Evolutionary conservation across 2,329 filamentous ascomycete genomes (phyloP), one percentile per base, ranked within the genome.

Genomic region (Fonsecaea pedrosoi): DNA sequence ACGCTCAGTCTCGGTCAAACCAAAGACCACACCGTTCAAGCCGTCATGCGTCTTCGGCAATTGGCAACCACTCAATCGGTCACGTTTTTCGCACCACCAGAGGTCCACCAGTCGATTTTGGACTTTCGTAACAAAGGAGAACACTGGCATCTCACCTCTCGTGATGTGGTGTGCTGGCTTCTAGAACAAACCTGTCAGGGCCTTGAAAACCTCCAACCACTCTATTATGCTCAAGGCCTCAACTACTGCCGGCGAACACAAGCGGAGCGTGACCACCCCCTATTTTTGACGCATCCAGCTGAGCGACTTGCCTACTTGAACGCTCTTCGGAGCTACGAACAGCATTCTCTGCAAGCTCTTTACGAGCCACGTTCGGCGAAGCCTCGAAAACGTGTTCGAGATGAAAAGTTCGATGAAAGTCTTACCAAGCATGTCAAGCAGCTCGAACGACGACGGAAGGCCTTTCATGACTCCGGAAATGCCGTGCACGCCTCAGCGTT

Each of bases 1-100:
- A 93, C 89, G 0, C 74, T 94, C 0, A 90, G 90, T 0, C 81
- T 87, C 0, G 79, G 81, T 3, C 70, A 92, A 1, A 89, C 86
- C 0, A 93, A 93, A 67, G 91, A 94, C 66, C 79, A 84, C 13
- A 74, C 92, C 0, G 86, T 89, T 0, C 90, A 93, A 83, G 89
- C 88, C 0, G 90, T 88, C 64, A 91, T 90, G 87, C 77, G 90
- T 21, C 87, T 92, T 84, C 77, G 90, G 8, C 85, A 88, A 65
- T 81, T 93, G 0, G 90, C 88, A 0, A 78, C 86, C 3, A 89
- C 89, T 0, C 90, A 93, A 70, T 87, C 86, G 0, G 83, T 92
- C 0, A 78, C 85, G 0, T 91, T 91, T 58, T 86, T 83, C 60
- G 76, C 87, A 0, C 82, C 87, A 0, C 72, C 80, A 1, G 90